These are phyloP conservation scores for Rhodotorula sp. DNA, from an alignment of 1,284 basidiomycete genomes.

Conservation along the genomic window DNA sequence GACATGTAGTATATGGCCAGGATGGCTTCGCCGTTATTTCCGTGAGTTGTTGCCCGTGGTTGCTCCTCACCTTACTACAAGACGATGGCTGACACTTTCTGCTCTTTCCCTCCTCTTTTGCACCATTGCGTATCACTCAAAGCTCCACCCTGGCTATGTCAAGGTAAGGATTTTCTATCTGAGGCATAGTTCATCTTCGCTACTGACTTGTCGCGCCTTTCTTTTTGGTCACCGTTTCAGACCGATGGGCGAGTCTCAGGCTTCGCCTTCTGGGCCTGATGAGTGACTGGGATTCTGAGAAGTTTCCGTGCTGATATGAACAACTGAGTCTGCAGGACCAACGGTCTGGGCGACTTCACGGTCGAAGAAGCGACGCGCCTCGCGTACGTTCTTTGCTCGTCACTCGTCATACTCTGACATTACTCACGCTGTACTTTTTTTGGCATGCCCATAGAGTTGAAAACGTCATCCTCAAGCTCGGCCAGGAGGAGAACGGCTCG, in stretches of 20 bases:
- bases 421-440: not conserved
- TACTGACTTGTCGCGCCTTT: no score
- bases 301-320: no score
- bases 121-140: no score
- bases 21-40: not conserved
- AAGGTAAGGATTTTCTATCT: not conserved
- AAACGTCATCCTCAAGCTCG: not conserved
- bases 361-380: not conserved
- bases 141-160: constrained; percentile 3
- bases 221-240: not conserved
- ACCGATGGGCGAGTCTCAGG: not conserved
- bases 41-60: no score
- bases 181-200: no score
- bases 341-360: not conserved
- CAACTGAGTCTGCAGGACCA: not conserved
- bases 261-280: not conserved
- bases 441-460: not conserved
- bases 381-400: not conserved
- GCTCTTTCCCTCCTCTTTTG: no score
- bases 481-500: not conserved
- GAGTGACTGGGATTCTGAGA: not conserved
- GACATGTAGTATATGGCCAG: not conserved
- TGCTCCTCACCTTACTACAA: no score
- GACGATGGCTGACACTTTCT: no score
- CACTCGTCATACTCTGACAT: not conserved